phyloP scores from a whole-genome alignment of 805 yeast species.

The Suhomyces faveliae region DNA sequence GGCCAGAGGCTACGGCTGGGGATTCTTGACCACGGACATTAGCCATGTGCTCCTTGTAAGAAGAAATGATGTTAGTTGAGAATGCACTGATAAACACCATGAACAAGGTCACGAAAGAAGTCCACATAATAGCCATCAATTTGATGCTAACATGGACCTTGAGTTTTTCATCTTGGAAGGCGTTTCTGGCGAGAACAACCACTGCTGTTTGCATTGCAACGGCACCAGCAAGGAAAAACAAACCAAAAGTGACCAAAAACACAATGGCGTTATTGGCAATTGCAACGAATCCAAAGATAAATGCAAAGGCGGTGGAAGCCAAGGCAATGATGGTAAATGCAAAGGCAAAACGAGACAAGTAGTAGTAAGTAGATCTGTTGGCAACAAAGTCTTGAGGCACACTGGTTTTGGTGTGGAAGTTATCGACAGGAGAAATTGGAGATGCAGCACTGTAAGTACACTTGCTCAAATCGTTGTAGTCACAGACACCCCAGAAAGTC shows the following conservation, averaged over 20 bases:
- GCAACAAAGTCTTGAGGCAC: conserved; percentile 54
- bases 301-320: conserved; percentile 61
- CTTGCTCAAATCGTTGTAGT: conserved; percentile 52
- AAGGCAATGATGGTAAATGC: conserved; percentile 45
- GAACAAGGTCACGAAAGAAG: conserved; percentile 54
- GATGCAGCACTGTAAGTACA: conserved; percentile 66
- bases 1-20: conserved; percentile 19
- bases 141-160: conserved; percentile 53
- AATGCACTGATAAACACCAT: conserved; percentile 53
- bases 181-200: conserved; percentile 68
- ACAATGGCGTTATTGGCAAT: conserved; percentile 51
- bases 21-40: conserved; percentile 27
- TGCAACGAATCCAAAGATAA: conserved; percentile 58
- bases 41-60: conserved; percentile 51
- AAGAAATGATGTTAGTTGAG: conserved; percentile 46
- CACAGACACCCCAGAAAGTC: conserved; percentile 78
- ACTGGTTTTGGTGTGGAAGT: conserved; percentile 52
- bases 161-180: conserved; percentile 52
- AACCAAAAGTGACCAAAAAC: conserved; percentile 50
- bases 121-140: conserved; percentile 68
- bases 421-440: conserved; percentile 79
- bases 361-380: conserved; percentile 55
- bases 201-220: conserved; percentile 75
- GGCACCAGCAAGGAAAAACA: conserved; percentile 57
- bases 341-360: conserved; percentile 52